Percentiles rank a stretch among this genome's conserved stretches.
Evolutionary conservation across 306 rosid species (phyloP).

Genomic region (Rosa lucieae): DNA sequence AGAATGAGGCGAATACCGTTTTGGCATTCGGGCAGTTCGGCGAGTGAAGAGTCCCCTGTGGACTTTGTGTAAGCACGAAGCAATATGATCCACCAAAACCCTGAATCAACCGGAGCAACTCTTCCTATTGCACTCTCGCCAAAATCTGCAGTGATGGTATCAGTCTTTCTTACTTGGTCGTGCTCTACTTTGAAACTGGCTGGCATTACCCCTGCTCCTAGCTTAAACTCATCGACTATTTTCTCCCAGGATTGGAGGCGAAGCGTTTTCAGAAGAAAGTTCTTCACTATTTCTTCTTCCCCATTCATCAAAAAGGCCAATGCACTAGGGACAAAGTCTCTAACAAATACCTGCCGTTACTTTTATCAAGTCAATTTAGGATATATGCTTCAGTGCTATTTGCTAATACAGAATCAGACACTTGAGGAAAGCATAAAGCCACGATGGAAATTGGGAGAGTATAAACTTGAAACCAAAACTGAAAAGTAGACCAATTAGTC

Average conservation of each 20-base stretch:
- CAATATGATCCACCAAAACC: slow-evolving; percentile 42
- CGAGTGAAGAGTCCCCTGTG: slow-evolving; percentile 33
- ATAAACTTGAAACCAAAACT: not conserved
- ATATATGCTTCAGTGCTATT: not conserved
- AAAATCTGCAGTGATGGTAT: slow-evolving; percentile 33
- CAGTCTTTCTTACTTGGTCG: slow-evolving; percentile 24
- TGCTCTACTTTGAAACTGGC: slow-evolving; percentile 41
- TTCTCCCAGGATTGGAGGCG: slow-evolving; percentile 37
- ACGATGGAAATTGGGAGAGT: not conserved
- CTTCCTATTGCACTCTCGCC: slow-evolving; percentile 43
- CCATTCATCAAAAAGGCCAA: slow-evolving; percentile 41
- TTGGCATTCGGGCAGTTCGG: slow-evolving; percentile 41
- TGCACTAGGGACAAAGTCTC: slow-evolving; percentile 43
- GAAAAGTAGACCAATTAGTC: not conserved
- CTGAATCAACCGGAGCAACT: slow-evolving; percentile 45
- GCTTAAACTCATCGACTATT: slow-evolving; percentile 33
- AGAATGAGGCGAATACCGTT: slow-evolving; percentile 39
- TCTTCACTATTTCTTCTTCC: slow-evolving; percentile 30
- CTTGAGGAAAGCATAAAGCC: not conserved
- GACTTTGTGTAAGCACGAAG: slow-evolving; percentile 45
- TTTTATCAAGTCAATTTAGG: not conserved
- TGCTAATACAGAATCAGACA: not conserved
- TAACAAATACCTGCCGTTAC: slow-evolving; percentile 31
- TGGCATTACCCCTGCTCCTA: slow-evolving; percentile 41
- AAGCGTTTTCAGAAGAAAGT: slow-evolving; percentile 39